phyloP scores from a whole-genome alignment of 176 grass and related monocot genomes.

The Lolium rigidum region DNA sequence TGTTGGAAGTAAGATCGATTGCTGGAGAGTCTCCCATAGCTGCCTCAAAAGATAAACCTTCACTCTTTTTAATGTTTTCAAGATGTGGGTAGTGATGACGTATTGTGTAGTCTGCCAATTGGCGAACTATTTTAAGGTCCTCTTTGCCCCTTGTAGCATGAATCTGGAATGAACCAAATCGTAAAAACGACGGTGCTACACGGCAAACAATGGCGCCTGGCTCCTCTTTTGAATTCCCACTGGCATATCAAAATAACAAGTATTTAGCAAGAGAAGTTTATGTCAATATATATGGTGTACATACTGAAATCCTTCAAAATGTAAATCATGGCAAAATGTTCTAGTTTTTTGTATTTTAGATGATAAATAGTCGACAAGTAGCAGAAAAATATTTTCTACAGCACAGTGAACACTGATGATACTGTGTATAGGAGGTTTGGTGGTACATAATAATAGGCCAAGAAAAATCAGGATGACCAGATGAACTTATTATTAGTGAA shows the following conservation, averaged over 20 bases:
- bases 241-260: slow-evolving; percentile 40
- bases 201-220: slow-evolving; percentile 95
- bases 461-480: neutral
- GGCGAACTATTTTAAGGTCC: slow-evolving; percentile 75
- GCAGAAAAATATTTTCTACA: too few relatives aligned
- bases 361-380: neutral
- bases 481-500: neutral
- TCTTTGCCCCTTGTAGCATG: slow-evolving; percentile 75
- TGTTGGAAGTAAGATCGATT: slow-evolving; percentile 98
- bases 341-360: neutral
- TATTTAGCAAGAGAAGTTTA: slow-evolving; percentile 15
- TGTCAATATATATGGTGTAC: slow-evolving; percentile 23
- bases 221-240: slow-evolving; percentile 97
- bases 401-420: too few relatives aligned
- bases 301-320: slow-evolving; percentile 26
- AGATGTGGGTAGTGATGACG: slow-evolving; percentile 83
- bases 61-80: slow-evolving; percentile 85
- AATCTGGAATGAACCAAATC: slow-evolving; percentile 95
- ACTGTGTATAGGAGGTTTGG: too few relatives aligned
- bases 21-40: slow-evolving; percentile 63
- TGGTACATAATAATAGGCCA: neutral
- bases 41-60: slow-evolving; percentile 86
- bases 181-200: slow-evolving; percentile 83
- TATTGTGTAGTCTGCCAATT: slow-evolving; percentile 81
- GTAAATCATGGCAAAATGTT: slow-evolving; percentile 4